These are phyloP conservation scores for Myrica gale DNA, from an alignment of 306 rosid genomes.

Conservation along the genomic window DNA sequence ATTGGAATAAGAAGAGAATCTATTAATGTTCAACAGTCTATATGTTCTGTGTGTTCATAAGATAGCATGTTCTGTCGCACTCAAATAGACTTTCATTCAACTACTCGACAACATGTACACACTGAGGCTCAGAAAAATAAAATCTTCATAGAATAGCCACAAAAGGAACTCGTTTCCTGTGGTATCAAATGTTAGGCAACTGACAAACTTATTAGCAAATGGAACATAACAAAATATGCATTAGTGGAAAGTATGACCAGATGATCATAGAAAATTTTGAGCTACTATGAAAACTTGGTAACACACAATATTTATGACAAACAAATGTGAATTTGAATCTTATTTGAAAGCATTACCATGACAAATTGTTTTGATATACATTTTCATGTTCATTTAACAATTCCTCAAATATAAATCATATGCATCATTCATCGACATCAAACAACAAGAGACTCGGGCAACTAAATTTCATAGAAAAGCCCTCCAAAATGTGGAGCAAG, in stretches of 20 bases:
- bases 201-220: no score
- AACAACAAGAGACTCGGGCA: neutral
- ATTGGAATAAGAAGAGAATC: neutral
- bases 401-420: neutral
- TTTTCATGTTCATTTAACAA: neutral
- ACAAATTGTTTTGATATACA: no score
- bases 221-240: no score
- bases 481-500: neutral
- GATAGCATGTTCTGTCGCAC: neutral
- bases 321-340: no score
- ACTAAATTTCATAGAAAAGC: neutral
- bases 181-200: no score
- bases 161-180: neutral
- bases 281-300: no score
- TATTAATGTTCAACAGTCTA: neutral
- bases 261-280: no score
- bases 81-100: neutral
- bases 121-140: neutral
- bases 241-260: no score
- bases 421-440: neutral
- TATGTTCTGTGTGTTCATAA: neutral
- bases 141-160: neutral
- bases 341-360: no score
- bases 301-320: no score
- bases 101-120: neutral